Conservation (phyloP, 2,329 filamentous ascomycete genomes). For the Stagonosporopsis tanaceti region DNA sequence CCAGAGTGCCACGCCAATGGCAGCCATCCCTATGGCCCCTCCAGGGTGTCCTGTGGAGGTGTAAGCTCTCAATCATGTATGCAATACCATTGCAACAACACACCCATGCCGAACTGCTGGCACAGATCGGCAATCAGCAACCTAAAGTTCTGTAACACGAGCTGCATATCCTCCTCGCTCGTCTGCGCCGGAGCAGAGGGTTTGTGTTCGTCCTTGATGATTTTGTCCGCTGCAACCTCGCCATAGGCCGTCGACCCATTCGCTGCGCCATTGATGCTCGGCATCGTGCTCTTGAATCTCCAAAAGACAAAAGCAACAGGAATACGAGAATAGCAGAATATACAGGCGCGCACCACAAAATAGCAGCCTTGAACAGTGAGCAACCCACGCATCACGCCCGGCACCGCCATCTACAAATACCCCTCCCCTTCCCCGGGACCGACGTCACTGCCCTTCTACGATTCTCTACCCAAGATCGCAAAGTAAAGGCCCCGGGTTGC, state of each 20-base stretch:
- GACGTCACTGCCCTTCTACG: conserved; percentile 2
- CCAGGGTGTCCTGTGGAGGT: conserved; percentile 35
- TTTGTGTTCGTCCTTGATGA: conserved; percentile 26
- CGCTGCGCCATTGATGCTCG: not conserved
- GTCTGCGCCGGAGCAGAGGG: conserved; percentile 24
- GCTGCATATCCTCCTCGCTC: conserved; percentile 37
- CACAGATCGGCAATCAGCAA: conserved; percentile 71
- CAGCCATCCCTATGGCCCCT: conserved; percentile 67
- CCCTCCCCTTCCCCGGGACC: not conserved
- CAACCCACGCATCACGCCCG: not conserved
- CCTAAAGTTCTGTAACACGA: conserved; percentile 67
- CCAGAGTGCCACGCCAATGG: conserved; percentile 67
- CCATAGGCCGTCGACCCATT: conserved; percentile 27
- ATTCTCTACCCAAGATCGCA: not conserved
- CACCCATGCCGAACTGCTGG: conserved; percentile 72
- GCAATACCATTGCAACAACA: conserved; percentile 50
- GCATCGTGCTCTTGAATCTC: not conserved
- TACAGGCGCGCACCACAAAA: not conserved
- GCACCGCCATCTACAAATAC: conserved; percentile 1
- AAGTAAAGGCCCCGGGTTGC: conserved; percentile 3
- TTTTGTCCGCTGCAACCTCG: conserved; percentile 23
- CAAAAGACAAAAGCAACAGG: too few species aligned
- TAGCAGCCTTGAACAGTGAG: not conserved
- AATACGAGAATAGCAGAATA: not conserved
- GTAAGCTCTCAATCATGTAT: not conserved